These are phyloP conservation scores for Acanthamoeba rhysodes DNA, from an alignment of 208 protist genomes.

Conservation along the genomic window DNA sequence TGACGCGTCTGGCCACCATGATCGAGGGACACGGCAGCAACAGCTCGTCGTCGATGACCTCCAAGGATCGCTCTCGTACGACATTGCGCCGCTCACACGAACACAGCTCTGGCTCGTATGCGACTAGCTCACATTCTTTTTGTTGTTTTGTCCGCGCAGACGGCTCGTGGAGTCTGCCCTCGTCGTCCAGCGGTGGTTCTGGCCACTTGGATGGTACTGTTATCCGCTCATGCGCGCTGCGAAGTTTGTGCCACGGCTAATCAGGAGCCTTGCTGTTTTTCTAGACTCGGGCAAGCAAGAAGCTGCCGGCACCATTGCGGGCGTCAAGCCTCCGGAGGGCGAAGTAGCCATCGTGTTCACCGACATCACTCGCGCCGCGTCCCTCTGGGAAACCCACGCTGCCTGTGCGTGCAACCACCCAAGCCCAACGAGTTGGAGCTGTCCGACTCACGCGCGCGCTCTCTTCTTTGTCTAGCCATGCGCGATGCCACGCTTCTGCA, in stretches of 20 bases:
- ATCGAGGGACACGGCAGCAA: background rate
- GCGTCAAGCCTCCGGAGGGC: background rate
- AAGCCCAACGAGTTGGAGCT: accelerated
- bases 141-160: background rate
- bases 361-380: no score
- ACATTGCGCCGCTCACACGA: background rate
- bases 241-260: background rate
- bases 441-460: background rate
- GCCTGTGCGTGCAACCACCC: background rate
- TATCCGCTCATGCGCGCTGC: no score
- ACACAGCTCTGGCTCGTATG: background rate
- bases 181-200: background rate
- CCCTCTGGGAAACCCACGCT: background rate
- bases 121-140: background rate
- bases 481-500: slow-evolving; percentile 54
- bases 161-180: background rate
- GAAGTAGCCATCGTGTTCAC: no score
- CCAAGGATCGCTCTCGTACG: slow-evolving; percentile 13
- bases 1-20: slow-evolving; percentile 36
- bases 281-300: background rate
- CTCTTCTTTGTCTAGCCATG: background rate
- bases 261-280: background rate
- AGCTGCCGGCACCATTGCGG: background rate
- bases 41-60: background rate
- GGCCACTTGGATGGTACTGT: no score